Conservation (phyloP, 371 early-diverging fungal species). For the Actinomucor elegans region DNA sequence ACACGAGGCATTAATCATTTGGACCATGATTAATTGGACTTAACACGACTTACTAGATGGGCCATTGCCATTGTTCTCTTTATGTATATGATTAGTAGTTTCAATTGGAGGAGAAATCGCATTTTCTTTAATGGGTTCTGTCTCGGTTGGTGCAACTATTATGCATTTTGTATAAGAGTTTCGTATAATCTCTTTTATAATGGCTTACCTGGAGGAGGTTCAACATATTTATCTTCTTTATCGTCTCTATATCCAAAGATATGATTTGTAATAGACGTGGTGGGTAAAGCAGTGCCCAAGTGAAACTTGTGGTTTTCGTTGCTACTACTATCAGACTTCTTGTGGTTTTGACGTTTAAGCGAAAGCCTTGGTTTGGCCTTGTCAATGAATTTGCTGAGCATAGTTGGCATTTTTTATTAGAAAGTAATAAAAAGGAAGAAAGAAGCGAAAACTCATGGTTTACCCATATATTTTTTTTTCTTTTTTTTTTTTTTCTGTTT, state of each 20-base stretch:
- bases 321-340: background rate
- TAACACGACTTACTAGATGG: no score
- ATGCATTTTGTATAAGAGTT: background rate
- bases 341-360: slow-evolving; percentile 8
- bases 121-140: slow-evolving; percentile 7
- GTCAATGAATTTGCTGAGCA: slow-evolving; percentile 23
- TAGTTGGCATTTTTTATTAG: slow-evolving; percentile 13
- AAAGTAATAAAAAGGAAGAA: no score
- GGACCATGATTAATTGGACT: no score
- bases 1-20: no score
- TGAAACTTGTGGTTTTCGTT: slow-evolving; percentile 7
- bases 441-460: no score
- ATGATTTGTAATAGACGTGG: slow-evolving; percentile 4
- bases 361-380: slow-evolving; percentile 25
- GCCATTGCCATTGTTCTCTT: no score
- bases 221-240: slow-evolving; percentile 16
- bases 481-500: no score
- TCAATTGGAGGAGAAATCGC: background rate
- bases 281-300: background rate
- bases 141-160: slow-evolving; percentile 21
- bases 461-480: no score
- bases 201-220: slow-evolving; percentile 19
- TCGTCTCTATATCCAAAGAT: slow-evolving; percentile 22
- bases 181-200: background rate
- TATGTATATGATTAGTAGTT: no score